Evolutionary conservation across 1,284 basidiomycete genomes (phyloP).

Genomic region (Sutorius eximius): DNA sequence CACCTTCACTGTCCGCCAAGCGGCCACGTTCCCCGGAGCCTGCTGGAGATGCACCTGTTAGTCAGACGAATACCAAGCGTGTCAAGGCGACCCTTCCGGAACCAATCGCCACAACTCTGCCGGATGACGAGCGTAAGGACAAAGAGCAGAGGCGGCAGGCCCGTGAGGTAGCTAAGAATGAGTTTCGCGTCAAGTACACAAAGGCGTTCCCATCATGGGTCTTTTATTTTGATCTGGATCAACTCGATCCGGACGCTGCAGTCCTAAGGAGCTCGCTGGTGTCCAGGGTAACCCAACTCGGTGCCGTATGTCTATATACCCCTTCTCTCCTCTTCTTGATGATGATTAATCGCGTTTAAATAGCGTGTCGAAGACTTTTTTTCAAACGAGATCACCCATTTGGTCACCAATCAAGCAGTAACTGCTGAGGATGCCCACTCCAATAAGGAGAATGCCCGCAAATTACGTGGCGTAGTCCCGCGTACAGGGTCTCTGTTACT

Average conservation of each 20-base stretch:
- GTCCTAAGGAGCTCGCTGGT: conserved; percentile 50
- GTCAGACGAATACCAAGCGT: conserved; percentile 34
- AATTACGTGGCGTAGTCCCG: conserved; percentile 23
- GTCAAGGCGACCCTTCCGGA: conserved; percentile 30
- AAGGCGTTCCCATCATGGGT: conserved; percentile 81
- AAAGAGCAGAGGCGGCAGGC: conserved; percentile 46
- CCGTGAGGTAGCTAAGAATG: conserved; percentile 61
- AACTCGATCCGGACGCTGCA: conserved; percentile 49
- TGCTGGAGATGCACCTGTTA: conserved; percentile 32
- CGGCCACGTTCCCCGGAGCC: conserved; percentile 67
- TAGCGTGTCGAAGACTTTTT: conserved; percentile 86
- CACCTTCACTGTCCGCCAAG: conserved; percentile 41
- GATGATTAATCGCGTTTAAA: conserved; percentile 5
- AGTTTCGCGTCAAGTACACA: conserved; percentile 84
- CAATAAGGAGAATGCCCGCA: conserved; percentile 67
- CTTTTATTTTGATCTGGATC: conserved; percentile 83
- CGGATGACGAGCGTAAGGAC: conserved; percentile 38
- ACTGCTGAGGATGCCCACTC: conserved; percentile 38
- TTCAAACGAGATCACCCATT: conserved; percentile 81
- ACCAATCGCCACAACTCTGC: conserved; percentile 12
- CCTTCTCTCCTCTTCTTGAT: not conserved
- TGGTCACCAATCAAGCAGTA: conserved; percentile 69
- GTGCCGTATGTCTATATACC: conserved; percentile 63
- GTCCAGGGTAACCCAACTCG: conserved; percentile 62
- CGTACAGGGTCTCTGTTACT: conserved; percentile 34